phyloP scores from a whole-genome alignment of 176 grass and related monocot genomes.

The Guadua angustifolia region DNA sequence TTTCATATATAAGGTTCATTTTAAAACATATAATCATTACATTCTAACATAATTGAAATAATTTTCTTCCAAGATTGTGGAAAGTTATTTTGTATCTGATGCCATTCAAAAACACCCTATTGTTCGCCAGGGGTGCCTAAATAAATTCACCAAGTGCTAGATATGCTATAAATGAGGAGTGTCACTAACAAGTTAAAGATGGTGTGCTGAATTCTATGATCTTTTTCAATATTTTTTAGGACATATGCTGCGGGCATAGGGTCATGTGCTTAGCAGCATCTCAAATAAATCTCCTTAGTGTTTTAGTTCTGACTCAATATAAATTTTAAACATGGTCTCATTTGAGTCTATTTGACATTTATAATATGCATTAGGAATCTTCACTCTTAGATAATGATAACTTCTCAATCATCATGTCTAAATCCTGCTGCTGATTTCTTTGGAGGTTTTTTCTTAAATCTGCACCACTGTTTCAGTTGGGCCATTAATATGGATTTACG shows the following conservation, averaged over 20 bases:
- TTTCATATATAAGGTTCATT: background rate
- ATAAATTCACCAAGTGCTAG: background rate
- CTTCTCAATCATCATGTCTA: background rate
- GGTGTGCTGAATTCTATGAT: background rate
- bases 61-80: background rate
- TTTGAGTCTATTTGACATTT: background rate
- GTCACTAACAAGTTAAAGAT: background rate
- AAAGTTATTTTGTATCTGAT: background rate
- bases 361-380: background rate
- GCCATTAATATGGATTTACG: background rate
- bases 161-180: background rate
- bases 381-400: background rate
- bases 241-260: background rate
- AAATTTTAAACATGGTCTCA: background rate
- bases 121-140: background rate
- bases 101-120: background rate
- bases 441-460: background rate
- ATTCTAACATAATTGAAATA: background rate
- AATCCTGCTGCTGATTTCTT: constrained; percentile 30
- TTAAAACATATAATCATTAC: constrained; percentile 15
- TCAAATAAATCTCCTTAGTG: background rate
- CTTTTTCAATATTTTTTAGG: background rate
- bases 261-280: background rate
- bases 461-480: background rate
- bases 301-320: background rate